Percentiles rank a stretch among this genome's conserved stretches.
phyloP scores from a whole-genome alignment of 345 rosid species.

The Eucalyptus grandis region DNA sequence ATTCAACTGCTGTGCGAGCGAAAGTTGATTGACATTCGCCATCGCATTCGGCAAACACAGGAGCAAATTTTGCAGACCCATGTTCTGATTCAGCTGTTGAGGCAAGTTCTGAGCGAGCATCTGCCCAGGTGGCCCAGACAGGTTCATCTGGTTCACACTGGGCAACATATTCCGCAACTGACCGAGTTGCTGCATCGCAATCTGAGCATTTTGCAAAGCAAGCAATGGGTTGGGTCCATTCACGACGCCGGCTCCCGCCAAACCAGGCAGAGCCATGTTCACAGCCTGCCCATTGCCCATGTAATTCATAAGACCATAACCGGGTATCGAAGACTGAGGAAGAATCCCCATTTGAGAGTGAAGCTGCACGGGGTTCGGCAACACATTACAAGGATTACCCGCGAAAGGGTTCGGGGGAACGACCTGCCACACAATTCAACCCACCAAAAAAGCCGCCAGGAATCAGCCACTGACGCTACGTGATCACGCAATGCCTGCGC shows the following conservation, averaged over 20 bases:
- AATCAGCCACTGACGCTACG: not conserved
- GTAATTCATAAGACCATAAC: not conserved
- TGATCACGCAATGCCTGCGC: not conserved
- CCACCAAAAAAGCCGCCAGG: not conserved
- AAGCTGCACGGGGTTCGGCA: not conserved
- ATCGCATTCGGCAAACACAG: constrained; percentile 11
- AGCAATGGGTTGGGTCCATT: not conserved
- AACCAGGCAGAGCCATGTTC: not conserved
- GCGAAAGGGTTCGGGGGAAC: not conserved
- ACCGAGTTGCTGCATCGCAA: not conserved
- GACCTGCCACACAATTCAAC: not conserved
- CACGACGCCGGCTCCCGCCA: not conserved
- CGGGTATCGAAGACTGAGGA: constrained; percentile 22
- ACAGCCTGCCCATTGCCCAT: not conserved
- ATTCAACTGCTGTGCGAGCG: constrained; percentile 11
- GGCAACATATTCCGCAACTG: not conserved
- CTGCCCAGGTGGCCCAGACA: not conserved
- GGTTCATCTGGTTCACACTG: not conserved
- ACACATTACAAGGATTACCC: not conserved
- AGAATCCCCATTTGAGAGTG: not conserved
- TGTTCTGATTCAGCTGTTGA: constrained; percentile 16
- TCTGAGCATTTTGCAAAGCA: not conserved
- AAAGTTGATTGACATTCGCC: constrained; percentile 23
- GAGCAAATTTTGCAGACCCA: constrained; percentile 19
- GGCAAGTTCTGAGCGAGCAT: constrained; percentile 5